phyloP scores from a whole-genome alignment of 805 yeast species.

The Cyberlindnera mycetangii region DNA sequence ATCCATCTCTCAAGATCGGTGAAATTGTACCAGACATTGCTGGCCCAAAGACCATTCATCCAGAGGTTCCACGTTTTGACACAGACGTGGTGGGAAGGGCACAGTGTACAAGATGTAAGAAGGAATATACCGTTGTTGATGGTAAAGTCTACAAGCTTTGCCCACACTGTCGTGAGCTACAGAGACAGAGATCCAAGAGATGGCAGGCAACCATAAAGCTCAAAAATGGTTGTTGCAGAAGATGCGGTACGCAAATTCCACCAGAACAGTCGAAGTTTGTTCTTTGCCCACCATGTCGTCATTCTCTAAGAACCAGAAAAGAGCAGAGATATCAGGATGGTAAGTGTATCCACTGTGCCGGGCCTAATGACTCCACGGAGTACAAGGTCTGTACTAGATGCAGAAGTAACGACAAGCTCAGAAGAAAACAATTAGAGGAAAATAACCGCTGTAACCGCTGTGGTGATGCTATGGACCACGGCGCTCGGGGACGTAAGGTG shows the following conservation, averaged over 20 bases:
- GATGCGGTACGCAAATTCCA: conserved; percentile 59
- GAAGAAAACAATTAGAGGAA: conserved; percentile 54
- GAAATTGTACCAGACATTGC: conserved; percentile 23
- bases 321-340: conserved; percentile 60
- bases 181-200: conserved; percentile 57
- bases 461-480: conserved; percentile 44
- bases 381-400: conserved; percentile 68
- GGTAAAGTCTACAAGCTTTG: conserved; percentile 50
- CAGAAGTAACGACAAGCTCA: conserved; percentile 55
- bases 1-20: conserved; percentile 24
- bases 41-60: conserved; percentile 20
- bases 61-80: neutral
- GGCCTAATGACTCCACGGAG: conserved; percentile 46
- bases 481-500: conserved; percentile 51
- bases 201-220: conserved; percentile 63
- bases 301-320: conserved; percentile 50
- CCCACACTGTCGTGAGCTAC: conserved; percentile 61
- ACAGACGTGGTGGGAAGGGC: conserved; percentile 5
- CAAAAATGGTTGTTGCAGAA: conserved; percentile 59
- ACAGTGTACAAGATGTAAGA: conserved; percentile 57
- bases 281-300: conserved; percentile 58
- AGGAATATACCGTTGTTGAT: conserved; percentile 45
- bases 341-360: conserved; percentile 66
- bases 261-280: conserved; percentile 50
- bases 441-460: conserved; percentile 64